Conservation (phyloP, 345 rosid species). For the Sisymbrium irio region DNA sequence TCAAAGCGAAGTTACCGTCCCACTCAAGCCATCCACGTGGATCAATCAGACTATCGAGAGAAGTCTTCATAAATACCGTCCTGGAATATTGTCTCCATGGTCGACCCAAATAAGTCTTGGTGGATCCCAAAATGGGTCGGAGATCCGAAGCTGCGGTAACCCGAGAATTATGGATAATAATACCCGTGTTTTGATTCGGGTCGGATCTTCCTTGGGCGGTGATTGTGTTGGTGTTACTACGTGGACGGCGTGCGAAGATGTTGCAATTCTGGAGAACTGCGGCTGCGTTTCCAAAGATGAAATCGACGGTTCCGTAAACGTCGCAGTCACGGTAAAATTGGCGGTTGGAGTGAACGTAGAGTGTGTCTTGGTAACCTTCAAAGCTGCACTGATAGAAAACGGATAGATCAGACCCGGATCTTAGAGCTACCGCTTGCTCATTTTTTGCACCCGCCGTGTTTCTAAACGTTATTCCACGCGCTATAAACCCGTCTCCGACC, state of each 20-base stretch:
- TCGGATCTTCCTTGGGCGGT: slow-evolving; percentile 61
- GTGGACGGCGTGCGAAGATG: slow-evolving; percentile 51
- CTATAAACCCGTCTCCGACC: slow-evolving; percentile 59
- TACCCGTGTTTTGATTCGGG: slow-evolving; percentile 65
- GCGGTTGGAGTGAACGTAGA: slow-evolving; percentile 60
- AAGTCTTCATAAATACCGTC: slow-evolving; percentile 47
- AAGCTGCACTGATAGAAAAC: slow-evolving; percentile 63
- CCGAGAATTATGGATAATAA: slow-evolving; percentile 51
- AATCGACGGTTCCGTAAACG: slow-evolving; percentile 59
- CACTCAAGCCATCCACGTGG: slow-evolving; percentile 61
- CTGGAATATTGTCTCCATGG: slow-evolving; percentile 62
- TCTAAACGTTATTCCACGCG: slow-evolving; percentile 56
- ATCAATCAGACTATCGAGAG: slow-evolving; percentile 48
- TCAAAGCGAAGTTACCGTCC: slow-evolving; percentile 48
- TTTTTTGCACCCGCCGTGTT: slow-evolving; percentile 70
- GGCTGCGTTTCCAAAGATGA: slow-evolving; percentile 67
- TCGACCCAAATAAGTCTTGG: slow-evolving; percentile 53
- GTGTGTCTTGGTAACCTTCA: slow-evolving; percentile 67
- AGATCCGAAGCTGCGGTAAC: slow-evolving; percentile 55
- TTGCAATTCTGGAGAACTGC: slow-evolving; percentile 52
- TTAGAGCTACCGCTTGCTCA: slow-evolving; percentile 67
- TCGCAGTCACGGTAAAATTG: slow-evolving; percentile 64
- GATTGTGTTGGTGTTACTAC: slow-evolving; percentile 39
- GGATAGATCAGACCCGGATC: slow-evolving; percentile 66
- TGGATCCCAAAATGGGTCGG: slow-evolving; percentile 45